phyloP scores from a whole-genome alignment of 768 basidiomycete genomes.

The Lactifluus pinguis region DNA sequence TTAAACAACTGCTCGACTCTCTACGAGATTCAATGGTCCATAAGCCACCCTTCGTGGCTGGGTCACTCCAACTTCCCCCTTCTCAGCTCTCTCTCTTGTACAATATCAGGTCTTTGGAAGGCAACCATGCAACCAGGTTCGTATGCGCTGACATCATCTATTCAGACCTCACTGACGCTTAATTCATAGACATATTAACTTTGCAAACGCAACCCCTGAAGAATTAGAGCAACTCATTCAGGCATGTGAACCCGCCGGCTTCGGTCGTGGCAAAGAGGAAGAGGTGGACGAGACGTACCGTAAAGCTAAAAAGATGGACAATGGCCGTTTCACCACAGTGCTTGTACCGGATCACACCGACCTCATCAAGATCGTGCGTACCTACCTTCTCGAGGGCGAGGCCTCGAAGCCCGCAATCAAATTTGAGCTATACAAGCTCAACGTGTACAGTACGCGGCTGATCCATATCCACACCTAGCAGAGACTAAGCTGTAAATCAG shows the following conservation, averaged over 20 bases:
- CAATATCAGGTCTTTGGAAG: not conserved
- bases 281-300: conserved; percentile 38
- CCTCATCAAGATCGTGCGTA: conserved; percentile 24
- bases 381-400: conserved; percentile 21
- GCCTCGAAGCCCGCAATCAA: conserved; percentile 20
- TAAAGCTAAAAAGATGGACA: conserved; percentile 36
- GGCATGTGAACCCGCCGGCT: conserved; percentile 35
- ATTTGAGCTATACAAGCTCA: conserved; percentile 37
- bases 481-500: conserved; percentile 18
- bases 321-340: conserved; percentile 27
- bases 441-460: conserved; percentile 33
- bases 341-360: conserved; percentile 26
- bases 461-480: not conserved
- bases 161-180: not conserved
- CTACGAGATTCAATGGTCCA: conserved; percentile 11
- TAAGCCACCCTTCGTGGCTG: conserved; percentile 16
- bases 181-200: not conserved
- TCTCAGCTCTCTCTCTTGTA: conserved; percentile 16
- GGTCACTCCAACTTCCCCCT: conserved; percentile 9
- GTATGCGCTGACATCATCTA: too few relatives aligned
- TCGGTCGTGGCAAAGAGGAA: conserved; percentile 30
- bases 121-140: not conserved
- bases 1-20: too few relatives aligned
- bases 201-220: conserved; percentile 4
- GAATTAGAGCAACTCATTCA: conserved; percentile 24